Percentiles rank a stretch among this genome's conserved stretches.
These are phyloP conservation scores for Acrocalymma vagum DNA, from an alignment of 2,329 filamentous ascomycete species.

Conservation along the genomic window DNA sequence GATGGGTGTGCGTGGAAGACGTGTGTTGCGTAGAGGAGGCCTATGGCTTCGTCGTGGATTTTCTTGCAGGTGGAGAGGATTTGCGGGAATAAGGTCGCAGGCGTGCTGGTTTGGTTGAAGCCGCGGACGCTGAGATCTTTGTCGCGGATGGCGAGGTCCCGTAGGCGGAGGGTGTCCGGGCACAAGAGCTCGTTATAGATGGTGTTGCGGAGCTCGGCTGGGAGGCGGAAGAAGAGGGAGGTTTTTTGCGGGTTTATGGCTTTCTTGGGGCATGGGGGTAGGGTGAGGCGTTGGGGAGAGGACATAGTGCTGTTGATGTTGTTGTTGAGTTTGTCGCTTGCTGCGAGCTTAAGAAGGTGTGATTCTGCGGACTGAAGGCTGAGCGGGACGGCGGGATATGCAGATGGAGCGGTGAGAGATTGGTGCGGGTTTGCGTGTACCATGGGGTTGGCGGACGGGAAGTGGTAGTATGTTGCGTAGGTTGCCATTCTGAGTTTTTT, in stretches of 20 bases:
- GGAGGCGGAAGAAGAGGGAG: slow-evolving; percentile 55
- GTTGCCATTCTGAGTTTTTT: slow-evolving; percentile 3
- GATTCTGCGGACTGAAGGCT: slow-evolving; percentile 11
- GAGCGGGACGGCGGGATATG: slow-evolving; percentile 17
- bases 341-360: slow-evolving; percentile 10
- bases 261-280: slow-evolving; percentile 1
- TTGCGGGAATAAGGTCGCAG: slow-evolving; percentile 42
- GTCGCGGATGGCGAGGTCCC: slow-evolving; percentile 7
- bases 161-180: slow-evolving; percentile 20
- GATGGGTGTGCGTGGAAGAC: slow-evolving; percentile 59
- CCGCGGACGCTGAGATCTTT: slow-evolving; percentile 15
- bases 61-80: slow-evolving; percentile 53
- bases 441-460: slow-evolving; percentile 23
- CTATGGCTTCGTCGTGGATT: slow-evolving; percentile 50
- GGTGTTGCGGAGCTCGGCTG: slow-evolving; percentile 69
- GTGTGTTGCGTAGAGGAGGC: slow-evolving; percentile 59
- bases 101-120: slow-evolving; percentile 16
- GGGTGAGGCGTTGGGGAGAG: slow-evolving; percentile 5
- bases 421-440: slow-evolving; percentile 11
- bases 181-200: slow-evolving; percentile 57
- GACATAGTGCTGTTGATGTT: slow-evolving; percentile 9
- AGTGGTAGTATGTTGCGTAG: slow-evolving; percentile 29
- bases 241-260: slow-evolving; percentile 16
- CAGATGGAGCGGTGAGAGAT: slow-evolving; percentile 11
- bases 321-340: slow-evolving; percentile 9